Evolutionary conservation across 176 grass and related monocot species (phyloP), one percentile per base, ranked within the genome.

Genomic region (Urochloa ruziziensis): DNA sequence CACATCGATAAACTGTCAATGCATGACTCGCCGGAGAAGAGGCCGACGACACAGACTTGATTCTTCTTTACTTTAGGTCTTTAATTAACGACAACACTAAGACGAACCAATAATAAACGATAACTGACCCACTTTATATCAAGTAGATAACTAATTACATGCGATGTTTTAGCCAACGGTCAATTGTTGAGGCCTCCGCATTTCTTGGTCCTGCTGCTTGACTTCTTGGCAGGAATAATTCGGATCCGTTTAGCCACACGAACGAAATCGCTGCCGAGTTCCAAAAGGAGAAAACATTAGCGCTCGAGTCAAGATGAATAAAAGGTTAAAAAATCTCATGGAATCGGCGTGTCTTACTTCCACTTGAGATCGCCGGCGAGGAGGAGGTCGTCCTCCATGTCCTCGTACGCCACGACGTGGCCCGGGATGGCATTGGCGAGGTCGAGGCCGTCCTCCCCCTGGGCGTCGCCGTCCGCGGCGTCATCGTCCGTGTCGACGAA

Each of bases 361-460:
- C 95, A 97, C 60, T 85, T 92, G 74, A 97, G 95, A 86, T 97
- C 95, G 6, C 95, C 95, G 27, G 88, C 95, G 59, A 97, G 92
- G 44, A 97, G 88, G 29, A 97, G 95, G 62, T 97, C 95, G 30
- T 94, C 86, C 88, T 97, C 95, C 88, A 97, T 86, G 85, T 97
- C 95, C 86, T 94, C 95, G 54, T 97, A 97, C 9, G 95, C 95
- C 15, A 97, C 92, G 29, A 97, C 78, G 61, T 97, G 83, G 4
- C 95, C 95, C 4, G 95, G 95, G 3, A 97, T 86, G 12, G 95
- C 95, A 84, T 97, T 94, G 83, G 92, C 87, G 42, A 97, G 78
- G 74, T 91, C 83, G 28, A 87, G 77, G 2, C 58, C 73, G 21
- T 30, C 10, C 0, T n/a, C 33, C 2, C 8, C 46, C 7, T 35